Percentiles rank a stretch among this genome's conserved stretches.
These are phyloP conservation scores for Miscanthus lutarioriparius DNA, from an alignment of 176 grass and related monocot genomes.

Conservation along the genomic window DNA sequence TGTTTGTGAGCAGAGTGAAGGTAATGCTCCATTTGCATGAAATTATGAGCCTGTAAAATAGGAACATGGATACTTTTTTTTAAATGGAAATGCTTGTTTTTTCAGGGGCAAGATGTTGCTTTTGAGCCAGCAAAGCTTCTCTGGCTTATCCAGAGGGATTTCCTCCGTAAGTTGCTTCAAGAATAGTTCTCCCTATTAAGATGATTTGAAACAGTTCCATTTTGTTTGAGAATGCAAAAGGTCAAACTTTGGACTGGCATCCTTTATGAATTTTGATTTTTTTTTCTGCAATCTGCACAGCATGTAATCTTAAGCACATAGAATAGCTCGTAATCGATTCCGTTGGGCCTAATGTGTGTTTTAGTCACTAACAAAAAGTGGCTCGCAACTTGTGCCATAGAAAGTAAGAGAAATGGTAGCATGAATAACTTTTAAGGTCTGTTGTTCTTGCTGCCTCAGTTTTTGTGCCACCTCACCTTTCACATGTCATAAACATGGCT, in stretches of 20 bases:
- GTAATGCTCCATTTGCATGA: conserved; percentile 45
- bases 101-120: conserved; percentile 89
- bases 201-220: neutral
- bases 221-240: conserved; percentile 28
- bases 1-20: conserved; percentile 72
- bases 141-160: conserved; percentile 99
- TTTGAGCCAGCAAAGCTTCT: conserved; percentile 98
- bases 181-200: conserved; percentile 9
- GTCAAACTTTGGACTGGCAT: neutral
- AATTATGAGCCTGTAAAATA: neutral
- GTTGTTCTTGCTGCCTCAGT: neutral
- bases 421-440: neutral
- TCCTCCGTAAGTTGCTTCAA: conserved; percentile 77
- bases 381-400: neutral
- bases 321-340: neutral
- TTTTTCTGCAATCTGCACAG: neutral
- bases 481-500: neutral
- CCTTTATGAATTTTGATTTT: neutral
- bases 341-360: neutral
- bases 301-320: neutral
- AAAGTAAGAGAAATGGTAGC: neutral
- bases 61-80: neutral
- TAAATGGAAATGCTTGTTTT: conserved; percentile 26
- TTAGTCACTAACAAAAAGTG: neutral
- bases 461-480: conserved; percentile 5